Evolutionary conservation across 1,284 basidiomycete genomes (phyloP), one percentile per base, ranked within the genome.

Genomic region (Marasmius oreades): DNA sequence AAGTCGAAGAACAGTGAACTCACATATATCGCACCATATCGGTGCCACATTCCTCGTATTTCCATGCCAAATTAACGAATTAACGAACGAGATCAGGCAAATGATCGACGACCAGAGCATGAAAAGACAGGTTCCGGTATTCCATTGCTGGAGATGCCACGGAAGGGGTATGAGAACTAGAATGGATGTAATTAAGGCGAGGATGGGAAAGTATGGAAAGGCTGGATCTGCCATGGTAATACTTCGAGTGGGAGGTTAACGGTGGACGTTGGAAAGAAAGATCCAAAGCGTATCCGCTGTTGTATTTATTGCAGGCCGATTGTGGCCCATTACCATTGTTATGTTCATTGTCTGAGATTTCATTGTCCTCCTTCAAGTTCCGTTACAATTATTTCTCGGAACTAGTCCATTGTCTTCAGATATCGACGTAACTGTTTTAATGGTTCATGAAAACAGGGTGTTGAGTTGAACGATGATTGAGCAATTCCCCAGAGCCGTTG

Each of bases 21-120:
- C 63, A 88, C 86, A 78, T 59, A 92, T 87, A 64, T 93, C 90
- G 64, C 90, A 92, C 84, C 85, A 92, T 1, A 85, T 72, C 0
- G 85, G 85, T 0, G 82, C 78, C 43, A 64, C 70, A 61, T 87
- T 79, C 10, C 77, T 70, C 2, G 76, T 74, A 63, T 83, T 85
- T 31, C 80, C 73, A 52, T 75, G 74, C 90, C 90, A 93, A 14
- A 90, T 65, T 33, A 88, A 67, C 16, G 80, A 77, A 68, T 92
- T 88, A 62, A 91, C 71, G 61, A 79, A 81, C 33, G 74, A 68
- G 52, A 78, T 77, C 18, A 90, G 69, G 63, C 81, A 85, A 1
- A 69, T 76, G 3, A 84, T 45, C 2, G 77, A 76, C 2, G 78
- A 72, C 88, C 86, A 91, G 37, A 74, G 63, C 69, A 91, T 86